phyloP scores from a whole-genome alignment of 2,329 filamentous ascomycete genomes.

The Monosporascus sp. region DNA sequence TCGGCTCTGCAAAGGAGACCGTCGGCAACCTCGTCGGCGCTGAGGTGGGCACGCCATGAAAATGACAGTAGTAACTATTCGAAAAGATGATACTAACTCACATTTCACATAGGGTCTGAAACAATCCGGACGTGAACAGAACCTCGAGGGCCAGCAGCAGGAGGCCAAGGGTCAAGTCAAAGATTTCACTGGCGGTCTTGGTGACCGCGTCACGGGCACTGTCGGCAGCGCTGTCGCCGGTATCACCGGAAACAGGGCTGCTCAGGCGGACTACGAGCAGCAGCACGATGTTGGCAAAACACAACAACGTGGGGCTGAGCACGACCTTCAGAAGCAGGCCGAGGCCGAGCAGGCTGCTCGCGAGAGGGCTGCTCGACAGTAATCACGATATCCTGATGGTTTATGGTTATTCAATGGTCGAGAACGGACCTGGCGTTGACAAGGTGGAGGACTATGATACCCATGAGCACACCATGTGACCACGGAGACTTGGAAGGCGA shows the following conservation, averaged over 20 bases:
- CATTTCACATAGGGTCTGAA: slow-evolving; percentile 52
- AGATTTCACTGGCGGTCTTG: slow-evolving; percentile 65
- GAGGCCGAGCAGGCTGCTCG: slow-evolving; percentile 34
- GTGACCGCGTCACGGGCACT: slow-evolving; percentile 63
- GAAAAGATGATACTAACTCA: neutral
- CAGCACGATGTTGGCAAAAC: slow-evolving; percentile 82
- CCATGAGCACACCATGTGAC: slow-evolving; percentile 7
- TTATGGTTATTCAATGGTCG: neutral
- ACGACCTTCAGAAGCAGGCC: slow-evolving; percentile 70
- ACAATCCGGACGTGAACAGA: slow-evolving; percentile 69
- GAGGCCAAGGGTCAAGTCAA: slow-evolving; percentile 78
- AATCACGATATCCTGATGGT: slow-evolving; percentile 3
- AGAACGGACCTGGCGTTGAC: neutral
- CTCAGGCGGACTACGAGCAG: slow-evolving; percentile 59
- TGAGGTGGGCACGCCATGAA: slow-evolving; percentile 43
- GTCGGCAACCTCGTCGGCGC: slow-evolving; percentile 71
- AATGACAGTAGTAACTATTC: neutral
- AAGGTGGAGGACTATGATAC: slow-evolving; percentile 12
- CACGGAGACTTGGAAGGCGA: neutral
- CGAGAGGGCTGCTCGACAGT: slow-evolving; percentile 13
- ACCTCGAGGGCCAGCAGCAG: slow-evolving; percentile 71
- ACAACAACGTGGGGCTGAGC: slow-evolving; percentile 75
- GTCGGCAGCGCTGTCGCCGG: slow-evolving; percentile 68
- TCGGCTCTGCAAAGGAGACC: slow-evolving; percentile 80
- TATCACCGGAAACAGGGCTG: slow-evolving; percentile 63